Conservation (phyloP, 2,329 filamentous ascomycete genomes). For the Davidsoniella neocaledoniae region DNA sequence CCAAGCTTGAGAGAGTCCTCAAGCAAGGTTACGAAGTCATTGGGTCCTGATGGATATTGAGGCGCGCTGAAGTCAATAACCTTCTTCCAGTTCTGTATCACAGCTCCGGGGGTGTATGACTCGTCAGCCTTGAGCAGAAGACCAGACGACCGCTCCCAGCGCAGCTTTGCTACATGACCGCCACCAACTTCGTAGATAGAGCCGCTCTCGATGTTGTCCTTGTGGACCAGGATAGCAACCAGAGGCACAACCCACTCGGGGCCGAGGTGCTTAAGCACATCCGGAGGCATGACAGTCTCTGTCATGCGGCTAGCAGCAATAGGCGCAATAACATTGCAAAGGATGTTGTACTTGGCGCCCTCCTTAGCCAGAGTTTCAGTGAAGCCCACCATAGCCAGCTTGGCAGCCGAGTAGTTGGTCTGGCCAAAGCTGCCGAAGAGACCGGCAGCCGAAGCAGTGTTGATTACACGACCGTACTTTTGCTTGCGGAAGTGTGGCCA, state of each 20-base stretch:
- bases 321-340: conserved; percentile 86
- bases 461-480: conserved; percentile 93
- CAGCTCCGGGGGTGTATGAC: conserved; percentile 70
- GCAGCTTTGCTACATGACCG: conserved; percentile 78
- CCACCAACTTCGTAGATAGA: conserved; percentile 87
- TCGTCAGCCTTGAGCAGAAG: conserved; percentile 79
- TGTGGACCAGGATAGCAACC: conserved; percentile 75
- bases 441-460: conserved; percentile 89
- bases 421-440: conserved; percentile 93
- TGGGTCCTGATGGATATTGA: conserved; percentile 67
- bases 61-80: conserved; percentile 74
- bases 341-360: conserved; percentile 93
- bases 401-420: conserved; percentile 92
- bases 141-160: conserved; percentile 88
- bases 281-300: conserved; percentile 86
- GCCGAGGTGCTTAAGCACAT: conserved; percentile 68
- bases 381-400: conserved; percentile 89
- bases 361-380: conserved; percentile 97
- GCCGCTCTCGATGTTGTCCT: conserved; percentile 74
- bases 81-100: conserved; percentile 79
- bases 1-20: conserved; percentile 69
- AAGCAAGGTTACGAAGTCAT: conserved; percentile 74
- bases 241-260: conserved; percentile 92
- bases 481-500: conserved; percentile 98
- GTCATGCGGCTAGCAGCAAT: conserved; percentile 91